Evolutionary conservation across 2,329 filamentous ascomycete species (phyloP).

Genomic region (Colletotrichum filicis): DNA sequence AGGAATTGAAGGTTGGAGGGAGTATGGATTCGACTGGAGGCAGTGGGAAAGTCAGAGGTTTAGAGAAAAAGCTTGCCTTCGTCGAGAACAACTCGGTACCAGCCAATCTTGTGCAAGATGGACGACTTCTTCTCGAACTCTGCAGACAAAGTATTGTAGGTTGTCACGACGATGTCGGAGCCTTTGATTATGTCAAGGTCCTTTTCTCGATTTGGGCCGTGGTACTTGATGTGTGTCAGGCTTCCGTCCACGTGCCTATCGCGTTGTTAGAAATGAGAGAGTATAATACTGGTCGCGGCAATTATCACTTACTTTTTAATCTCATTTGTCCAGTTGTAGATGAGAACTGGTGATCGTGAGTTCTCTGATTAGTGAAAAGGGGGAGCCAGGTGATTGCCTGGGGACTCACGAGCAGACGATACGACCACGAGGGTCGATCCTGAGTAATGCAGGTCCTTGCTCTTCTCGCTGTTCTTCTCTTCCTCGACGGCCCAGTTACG

Average conservation of each 20-base stretch:
- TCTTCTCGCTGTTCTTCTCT: conserved; percentile 34
- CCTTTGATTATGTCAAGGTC: conserved; percentile 42
- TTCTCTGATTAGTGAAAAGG: neutral
- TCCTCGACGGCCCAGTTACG: conserved; percentile 45
- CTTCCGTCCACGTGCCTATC: conserved; percentile 45
- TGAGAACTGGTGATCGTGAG: conserved; percentile 46
- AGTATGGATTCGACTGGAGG: too few species aligned
- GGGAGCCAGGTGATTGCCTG: too few species aligned
- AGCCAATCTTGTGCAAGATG: conserved; percentile 48
- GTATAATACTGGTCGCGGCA: neutral
- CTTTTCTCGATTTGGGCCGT: conserved; percentile 45
- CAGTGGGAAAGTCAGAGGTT: too few species aligned
- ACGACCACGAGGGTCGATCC: conserved; percentile 57
- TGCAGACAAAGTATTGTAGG: conserved; percentile 56
- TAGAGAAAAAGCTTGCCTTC: conserved; percentile 49
- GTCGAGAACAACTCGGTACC: conserved; percentile 55
- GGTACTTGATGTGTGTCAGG: conserved; percentile 48
- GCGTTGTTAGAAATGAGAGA: neutral
- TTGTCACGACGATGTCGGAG: conserved; percentile 57
- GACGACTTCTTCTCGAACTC: conserved; percentile 42
- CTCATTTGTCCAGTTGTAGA: conserved; percentile 53
- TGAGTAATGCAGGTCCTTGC: conserved; percentile 39
- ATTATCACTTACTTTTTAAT: conserved; percentile 45
- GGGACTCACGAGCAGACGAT: conserved; percentile 51
- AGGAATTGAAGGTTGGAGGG: too few species aligned